These are phyloP conservation scores for Clavispora santaluciae DNA, from an alignment of 805 yeast genomes.

Conservation along the genomic window DNA sequence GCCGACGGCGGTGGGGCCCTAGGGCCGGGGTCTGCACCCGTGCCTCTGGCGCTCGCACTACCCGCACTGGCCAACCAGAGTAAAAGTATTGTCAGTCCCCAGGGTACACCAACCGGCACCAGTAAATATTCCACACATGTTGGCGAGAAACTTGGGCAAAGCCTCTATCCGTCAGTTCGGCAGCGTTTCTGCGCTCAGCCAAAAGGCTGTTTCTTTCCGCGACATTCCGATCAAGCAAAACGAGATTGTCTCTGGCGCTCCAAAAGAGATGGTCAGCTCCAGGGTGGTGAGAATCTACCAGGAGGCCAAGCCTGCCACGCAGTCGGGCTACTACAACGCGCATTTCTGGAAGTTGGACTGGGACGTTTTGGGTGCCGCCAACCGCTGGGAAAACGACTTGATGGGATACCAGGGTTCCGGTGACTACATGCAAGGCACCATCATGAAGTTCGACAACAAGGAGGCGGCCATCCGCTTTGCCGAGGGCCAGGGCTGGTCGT, in stretches of 20 bases:
- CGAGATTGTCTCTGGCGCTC: slow-evolving; percentile 74
- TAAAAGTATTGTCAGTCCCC: slow-evolving; percentile 3
- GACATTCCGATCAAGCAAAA: slow-evolving; percentile 31
- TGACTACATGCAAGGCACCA: slow-evolving; percentile 79
- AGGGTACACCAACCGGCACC: not conserved
- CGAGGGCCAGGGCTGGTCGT: slow-evolving; percentile 80
- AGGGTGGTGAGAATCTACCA: slow-evolving; percentile 74
- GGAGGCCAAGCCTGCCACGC: slow-evolving; percentile 78
- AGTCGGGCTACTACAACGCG: slow-evolving; percentile 57
- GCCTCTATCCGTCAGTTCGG: slow-evolving; percentile 24
- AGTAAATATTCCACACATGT: slow-evolving; percentile 13
- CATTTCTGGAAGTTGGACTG: slow-evolving; percentile 73
- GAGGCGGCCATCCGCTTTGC: slow-evolving; percentile 79
- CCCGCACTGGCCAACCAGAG: slow-evolving; percentile 16
- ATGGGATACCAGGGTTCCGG: slow-evolving; percentile 80
- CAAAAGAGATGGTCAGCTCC: slow-evolving; percentile 52
- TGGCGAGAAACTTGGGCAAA: slow-evolving; percentile 21
- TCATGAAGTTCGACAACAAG: slow-evolving; percentile 65
- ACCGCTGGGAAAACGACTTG: slow-evolving; percentile 86
- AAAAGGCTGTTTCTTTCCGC: slow-evolving; percentile 23
- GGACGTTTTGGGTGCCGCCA: slow-evolving; percentile 72
- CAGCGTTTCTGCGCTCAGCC: slow-evolving; percentile 12
- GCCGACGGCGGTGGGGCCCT: too few species aligned
- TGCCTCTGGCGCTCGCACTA: slow-evolving; percentile 6
- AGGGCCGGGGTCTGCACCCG: not conserved